Percentiles rank a stretch among this genome's conserved stretches.
Evolutionary conservation across 2,329 filamentous ascomycete genomes (phyloP).

Genomic region (Verticillium albo-atrum): DNA sequence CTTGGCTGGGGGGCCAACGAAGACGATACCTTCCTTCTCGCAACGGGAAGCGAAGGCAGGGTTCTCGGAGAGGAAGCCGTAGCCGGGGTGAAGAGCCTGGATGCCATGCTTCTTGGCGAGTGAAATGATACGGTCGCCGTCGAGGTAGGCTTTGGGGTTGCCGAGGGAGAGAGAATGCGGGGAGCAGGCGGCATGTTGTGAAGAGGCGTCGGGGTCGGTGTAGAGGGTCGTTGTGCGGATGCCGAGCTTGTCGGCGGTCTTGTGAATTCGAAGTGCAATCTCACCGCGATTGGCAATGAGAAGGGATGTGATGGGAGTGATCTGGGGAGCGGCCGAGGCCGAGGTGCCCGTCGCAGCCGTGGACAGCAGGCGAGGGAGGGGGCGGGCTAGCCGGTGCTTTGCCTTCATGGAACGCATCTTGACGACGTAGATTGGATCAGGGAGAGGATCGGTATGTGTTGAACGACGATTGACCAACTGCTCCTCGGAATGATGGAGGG

Average conservation of each 20-base stretch:
- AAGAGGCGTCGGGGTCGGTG: constrained; percentile 81
- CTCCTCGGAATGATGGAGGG: background rate
- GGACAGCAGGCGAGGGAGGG: constrained; percentile 33
- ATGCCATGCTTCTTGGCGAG: constrained; percentile 84
- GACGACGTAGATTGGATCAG: constrained; percentile 4
- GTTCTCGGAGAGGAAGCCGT: constrained; percentile 95
- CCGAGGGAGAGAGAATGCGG: constrained; percentile 82
- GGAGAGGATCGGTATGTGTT: background rate
- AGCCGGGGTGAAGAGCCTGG: constrained; percentile 90
- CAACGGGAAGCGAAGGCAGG: constrained; percentile 84
- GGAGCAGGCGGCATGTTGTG: constrained; percentile 84
- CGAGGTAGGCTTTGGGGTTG: constrained; percentile 79
- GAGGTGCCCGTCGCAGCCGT: constrained; percentile 16
- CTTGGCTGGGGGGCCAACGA: constrained; percentile 83
- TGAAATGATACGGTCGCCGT: constrained; percentile 86
- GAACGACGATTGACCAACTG: background rate
- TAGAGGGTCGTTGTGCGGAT: constrained; percentile 93
- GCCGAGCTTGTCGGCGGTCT: constrained; percentile 81
- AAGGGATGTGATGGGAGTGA: constrained; percentile 66
- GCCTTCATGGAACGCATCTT: constrained; percentile 53
- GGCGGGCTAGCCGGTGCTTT: constrained; percentile 42
- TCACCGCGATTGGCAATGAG: constrained; percentile 96
- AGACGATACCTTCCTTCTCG: constrained; percentile 83
- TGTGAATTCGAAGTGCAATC: constrained; percentile 89
- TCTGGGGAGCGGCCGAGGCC: constrained; percentile 12